Conservation (phyloP, 2,329 filamentous ascomycete species). For the Aspergillus aculeatinus region DNA sequence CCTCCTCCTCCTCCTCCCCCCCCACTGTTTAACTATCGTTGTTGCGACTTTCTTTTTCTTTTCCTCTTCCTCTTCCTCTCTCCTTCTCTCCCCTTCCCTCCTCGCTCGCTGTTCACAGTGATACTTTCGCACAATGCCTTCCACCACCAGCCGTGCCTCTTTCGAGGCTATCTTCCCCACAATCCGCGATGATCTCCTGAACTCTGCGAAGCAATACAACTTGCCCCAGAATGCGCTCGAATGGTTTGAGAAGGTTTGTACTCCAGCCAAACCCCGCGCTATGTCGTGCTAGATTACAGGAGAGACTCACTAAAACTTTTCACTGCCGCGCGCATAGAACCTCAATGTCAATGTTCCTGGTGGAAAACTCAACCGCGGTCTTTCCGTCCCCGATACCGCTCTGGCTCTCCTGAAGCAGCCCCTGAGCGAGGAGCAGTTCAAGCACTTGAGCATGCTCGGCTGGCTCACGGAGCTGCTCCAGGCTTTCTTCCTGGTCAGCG, state of each 20-base stretch:
- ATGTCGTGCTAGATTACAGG: neutral
- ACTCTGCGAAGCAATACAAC: conserved; percentile 77
- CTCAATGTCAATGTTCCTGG: conserved; percentile 84
- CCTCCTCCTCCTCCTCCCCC: neutral
- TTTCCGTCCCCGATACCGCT: conserved; percentile 92
- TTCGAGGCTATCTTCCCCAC: conserved; percentile 90
- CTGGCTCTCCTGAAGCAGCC: conserved; percentile 72
- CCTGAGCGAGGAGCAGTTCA: conserved; percentile 80
- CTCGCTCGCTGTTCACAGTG: neutral
- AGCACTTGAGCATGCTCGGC: conserved; percentile 80
- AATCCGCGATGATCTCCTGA: conserved; percentile 77
- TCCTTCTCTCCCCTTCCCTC: neutral
- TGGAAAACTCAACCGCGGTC: conserved; percentile 98
- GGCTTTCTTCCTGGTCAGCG: conserved; percentile 96
- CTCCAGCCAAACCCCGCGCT: neutral
- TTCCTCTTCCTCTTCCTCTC: neutral
- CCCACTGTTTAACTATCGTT: neutral
- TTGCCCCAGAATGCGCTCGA: conserved; percentile 75
- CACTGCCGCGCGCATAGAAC: conserved; percentile 53
- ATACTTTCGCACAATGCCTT: conserved; percentile 55
- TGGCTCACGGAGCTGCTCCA: conserved; percentile 99
- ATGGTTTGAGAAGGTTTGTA: conserved; percentile 78
- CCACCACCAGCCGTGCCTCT: conserved; percentile 67
- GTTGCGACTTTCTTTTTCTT: neutral
- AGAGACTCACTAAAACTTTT: neutral